Evolutionary conservation across 2,329 filamentous ascomycete species (phyloP).

Genomic region (Xylaria arbuscula): DNA sequence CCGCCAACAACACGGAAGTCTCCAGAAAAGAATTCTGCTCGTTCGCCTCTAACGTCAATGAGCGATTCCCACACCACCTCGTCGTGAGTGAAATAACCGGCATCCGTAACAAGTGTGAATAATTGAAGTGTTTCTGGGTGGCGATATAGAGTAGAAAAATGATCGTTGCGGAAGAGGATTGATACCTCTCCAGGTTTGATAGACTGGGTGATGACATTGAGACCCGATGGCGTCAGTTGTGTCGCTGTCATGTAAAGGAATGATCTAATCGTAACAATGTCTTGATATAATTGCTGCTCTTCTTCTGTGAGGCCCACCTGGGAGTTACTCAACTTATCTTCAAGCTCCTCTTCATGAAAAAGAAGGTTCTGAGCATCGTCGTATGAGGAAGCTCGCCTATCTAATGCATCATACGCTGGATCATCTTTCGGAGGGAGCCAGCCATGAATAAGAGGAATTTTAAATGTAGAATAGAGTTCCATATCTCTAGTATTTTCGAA

Average conservation of each 20-base stretch:
- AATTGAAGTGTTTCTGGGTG: slow-evolving; percentile 82
- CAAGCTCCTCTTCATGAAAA: slow-evolving; percentile 88
- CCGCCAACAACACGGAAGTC: slow-evolving; percentile 89
- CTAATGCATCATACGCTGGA: slow-evolving; percentile 74
- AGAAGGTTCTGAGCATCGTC: slow-evolving; percentile 92
- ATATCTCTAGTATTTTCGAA: slow-evolving; percentile 92
- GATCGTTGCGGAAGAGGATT: slow-evolving; percentile 96
- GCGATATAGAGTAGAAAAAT: slow-evolving; percentile 94
- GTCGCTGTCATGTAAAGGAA: slow-evolving; percentile 86
- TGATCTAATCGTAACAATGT: slow-evolving; percentile 84
- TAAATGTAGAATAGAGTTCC: slow-evolving; percentile 90
- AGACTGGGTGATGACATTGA: slow-evolving; percentile 77
- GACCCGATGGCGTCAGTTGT: slow-evolving; percentile 84
- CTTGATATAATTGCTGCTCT: slow-evolving; percentile 83
- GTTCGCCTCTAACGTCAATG: slow-evolving; percentile 85
- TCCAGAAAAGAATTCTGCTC: slow-evolving; percentile 85
- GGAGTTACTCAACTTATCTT: slow-evolving; percentile 74
- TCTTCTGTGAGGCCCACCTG: slow-evolving; percentile 71
- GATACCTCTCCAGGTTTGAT: slow-evolving; percentile 82
- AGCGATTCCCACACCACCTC: slow-evolving; percentile 97
- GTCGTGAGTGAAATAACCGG: slow-evolving; percentile 86
- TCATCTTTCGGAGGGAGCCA: slow-evolving; percentile 83
- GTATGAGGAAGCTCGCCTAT: slow-evolving; percentile 82
- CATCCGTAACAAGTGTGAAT: slow-evolving; percentile 89
- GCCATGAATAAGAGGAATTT: slow-evolving; percentile 88